These are phyloP conservation scores for Trapa incisa DNA, from an alignment of 345 rosid species.

Conservation along the genomic window DNA sequence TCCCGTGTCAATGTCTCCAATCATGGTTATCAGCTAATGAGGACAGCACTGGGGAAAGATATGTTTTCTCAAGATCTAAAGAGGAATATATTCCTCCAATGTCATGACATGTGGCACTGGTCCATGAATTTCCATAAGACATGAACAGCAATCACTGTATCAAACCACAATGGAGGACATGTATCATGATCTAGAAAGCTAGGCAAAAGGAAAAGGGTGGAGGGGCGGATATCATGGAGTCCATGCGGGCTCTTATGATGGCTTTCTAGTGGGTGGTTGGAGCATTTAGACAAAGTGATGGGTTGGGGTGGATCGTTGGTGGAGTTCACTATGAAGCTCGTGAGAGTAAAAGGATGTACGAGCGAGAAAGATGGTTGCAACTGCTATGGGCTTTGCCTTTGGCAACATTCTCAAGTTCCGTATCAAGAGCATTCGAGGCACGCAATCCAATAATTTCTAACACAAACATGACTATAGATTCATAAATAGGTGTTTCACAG, in stretches of 20 bases:
- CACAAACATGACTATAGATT: neutral
- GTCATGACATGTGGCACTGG: neutral
- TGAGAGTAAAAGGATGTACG: neutral
- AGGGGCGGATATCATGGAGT: neutral
- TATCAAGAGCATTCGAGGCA: neutral
- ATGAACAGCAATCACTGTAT: too few relatives aligned
- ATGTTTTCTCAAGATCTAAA: neutral
- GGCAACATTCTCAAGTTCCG: neutral
- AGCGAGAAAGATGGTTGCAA: neutral
- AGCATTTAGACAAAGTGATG: neutral
- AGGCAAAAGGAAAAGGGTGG: neutral
- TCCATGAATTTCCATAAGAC: neutral
- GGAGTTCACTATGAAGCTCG: neutral
- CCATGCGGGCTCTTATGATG: neutral
- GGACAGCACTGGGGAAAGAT: neutral
- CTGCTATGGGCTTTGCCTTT: too few relatives aligned
- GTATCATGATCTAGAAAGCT: neutral
- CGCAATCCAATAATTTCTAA: neutral
- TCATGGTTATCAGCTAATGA: neutral
- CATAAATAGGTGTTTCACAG: neutral
- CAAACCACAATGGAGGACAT: too few relatives aligned
- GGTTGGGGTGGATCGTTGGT: neutral
- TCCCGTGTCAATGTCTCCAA: neutral
- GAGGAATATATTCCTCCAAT: neutral
- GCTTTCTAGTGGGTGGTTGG: constrained; percentile 7